These are phyloP conservation scores for Rhinocladiella similis DNA, from an alignment of 2,329 filamentous ascomycete genomes.

Conservation along the genomic window DNA sequence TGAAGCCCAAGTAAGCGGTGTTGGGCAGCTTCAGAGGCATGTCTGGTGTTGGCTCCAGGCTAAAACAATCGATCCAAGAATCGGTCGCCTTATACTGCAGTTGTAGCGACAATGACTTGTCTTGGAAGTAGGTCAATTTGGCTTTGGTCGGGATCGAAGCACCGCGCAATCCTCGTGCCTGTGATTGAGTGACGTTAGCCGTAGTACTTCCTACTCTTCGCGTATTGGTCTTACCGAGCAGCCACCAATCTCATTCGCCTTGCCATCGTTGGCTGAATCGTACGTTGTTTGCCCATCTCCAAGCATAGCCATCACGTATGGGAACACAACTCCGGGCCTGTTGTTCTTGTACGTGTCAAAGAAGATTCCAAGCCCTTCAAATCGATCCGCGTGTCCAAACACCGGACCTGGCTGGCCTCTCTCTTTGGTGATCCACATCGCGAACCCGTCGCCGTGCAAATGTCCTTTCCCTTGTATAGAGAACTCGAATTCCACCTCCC, in stretches of 20 bases:
- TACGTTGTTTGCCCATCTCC: slow-evolving; percentile 88
- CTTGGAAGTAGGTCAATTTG: slow-evolving; percentile 92
- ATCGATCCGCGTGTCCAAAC: slow-evolving; percentile 83
- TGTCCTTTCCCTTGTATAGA: slow-evolving; percentile 86
- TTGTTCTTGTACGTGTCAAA: slow-evolving; percentile 99
- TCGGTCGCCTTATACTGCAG: slow-evolving; percentile 90
- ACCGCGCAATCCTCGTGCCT: slow-evolving; percentile 83
- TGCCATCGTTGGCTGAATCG: slow-evolving; percentile 93
- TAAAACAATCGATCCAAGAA: slow-evolving; percentile 89
- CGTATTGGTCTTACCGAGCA: slow-evolving; percentile 65
- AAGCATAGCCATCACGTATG: slow-evolving; percentile 97
- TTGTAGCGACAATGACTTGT: slow-evolving; percentile 86
- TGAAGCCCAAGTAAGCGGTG: slow-evolving; percentile 65
- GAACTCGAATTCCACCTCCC: slow-evolving; percentile 97
- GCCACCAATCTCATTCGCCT: slow-evolving; percentile 86
- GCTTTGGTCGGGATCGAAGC: slow-evolving; percentile 78
- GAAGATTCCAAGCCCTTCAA: slow-evolving; percentile 93
- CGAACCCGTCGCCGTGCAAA: slow-evolving; percentile 93
- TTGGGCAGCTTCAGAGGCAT: slow-evolving; percentile 76
- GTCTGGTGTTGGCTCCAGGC: slow-evolving; percentile 58
- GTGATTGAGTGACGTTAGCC: slow-evolving; percentile 4
- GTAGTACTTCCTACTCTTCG: not conserved
- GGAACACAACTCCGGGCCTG: slow-evolving; percentile 90
- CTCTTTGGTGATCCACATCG: slow-evolving; percentile 96
- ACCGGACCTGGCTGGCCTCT: slow-evolving; percentile 77